phyloP scores from a whole-genome alignment of 257 asterid species.

The Solanum virginianum region DNA sequence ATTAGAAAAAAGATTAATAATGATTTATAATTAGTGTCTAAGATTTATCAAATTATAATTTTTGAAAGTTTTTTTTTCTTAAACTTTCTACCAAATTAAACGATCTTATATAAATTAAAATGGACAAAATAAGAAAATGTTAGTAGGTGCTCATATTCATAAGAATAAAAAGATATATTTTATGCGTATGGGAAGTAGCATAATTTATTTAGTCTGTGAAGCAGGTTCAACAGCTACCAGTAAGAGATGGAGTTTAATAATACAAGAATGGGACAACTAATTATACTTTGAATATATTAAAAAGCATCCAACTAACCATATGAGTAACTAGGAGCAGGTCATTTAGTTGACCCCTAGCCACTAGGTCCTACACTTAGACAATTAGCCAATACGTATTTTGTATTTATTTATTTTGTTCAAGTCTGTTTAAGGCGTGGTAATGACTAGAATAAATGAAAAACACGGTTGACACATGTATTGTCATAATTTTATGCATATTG shows the following conservation, averaged over 20 bases:
- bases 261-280: background rate
- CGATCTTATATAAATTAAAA: background rate
- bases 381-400: no score
- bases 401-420: no score
- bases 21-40: background rate
- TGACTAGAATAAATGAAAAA: no score
- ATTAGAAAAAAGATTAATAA: background rate
- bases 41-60: background rate
- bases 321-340: background rate
- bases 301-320: background rate
- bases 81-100: rapidly evolving
- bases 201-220: background rate
- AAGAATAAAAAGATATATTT: background rate
- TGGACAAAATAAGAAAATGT: rapidly evolving
- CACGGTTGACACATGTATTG: no score
- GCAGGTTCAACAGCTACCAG: background rate
- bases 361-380: background rate
- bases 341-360: background rate
- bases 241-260: background rate
- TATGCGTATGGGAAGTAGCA: background rate
- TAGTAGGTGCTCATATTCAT: background rate
- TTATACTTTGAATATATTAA: background rate
- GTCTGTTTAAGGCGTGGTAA: no score
- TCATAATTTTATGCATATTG: no score
- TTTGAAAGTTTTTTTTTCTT: background rate